Conservation (phyloP, 129 eudicot genomes). For the Dittrichia graveolens region DNA sequence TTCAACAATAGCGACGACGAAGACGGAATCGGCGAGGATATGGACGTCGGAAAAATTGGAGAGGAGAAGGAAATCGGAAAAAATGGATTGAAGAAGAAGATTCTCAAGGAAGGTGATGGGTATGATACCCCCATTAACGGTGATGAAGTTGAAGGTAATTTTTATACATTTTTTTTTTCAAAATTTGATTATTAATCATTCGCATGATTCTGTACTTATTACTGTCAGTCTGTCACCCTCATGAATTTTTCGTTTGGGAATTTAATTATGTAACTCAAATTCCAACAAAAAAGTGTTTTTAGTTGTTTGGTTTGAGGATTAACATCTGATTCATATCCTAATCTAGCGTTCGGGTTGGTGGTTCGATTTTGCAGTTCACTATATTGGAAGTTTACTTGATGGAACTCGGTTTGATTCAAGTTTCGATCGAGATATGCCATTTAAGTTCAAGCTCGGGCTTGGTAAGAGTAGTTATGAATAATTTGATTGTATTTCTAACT, state of each 20-base stretch:
- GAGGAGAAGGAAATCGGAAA: slow-evolving; percentile 37
- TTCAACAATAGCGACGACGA: slow-evolving; percentile 12
- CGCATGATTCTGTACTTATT: not conserved
- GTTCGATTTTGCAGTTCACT: slow-evolving; percentile 32
- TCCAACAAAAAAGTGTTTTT: not conserved
- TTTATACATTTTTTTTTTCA: too few species aligned
- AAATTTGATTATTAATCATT: too few species aligned
- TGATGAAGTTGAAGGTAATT: slow-evolving; percentile 45
- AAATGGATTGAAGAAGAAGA: slow-evolving; percentile 37
- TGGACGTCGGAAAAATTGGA: slow-evolving; percentile 12
- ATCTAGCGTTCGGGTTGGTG: slow-evolving; percentile 1
- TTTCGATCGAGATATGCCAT: slow-evolving; percentile 32
- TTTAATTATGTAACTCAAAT: not conserved
- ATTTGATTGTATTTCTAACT: slow-evolving; percentile 4
- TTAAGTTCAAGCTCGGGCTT: slow-evolving; percentile 45
- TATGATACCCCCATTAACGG: slow-evolving; percentile 36
- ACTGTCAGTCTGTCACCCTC: not conserved
- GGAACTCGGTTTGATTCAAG: slow-evolving; percentile 43
- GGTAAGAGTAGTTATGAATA: slow-evolving; percentile 26
- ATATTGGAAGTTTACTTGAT: slow-evolving; percentile 39
- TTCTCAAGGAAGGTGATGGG: slow-evolving; percentile 40
- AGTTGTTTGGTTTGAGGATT: not conserved
- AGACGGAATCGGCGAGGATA: not conserved
- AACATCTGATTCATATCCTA: not conserved
- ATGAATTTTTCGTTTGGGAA: not conserved